Conservation (phyloP, 2,329 filamentous ascomycete genomes). For the Ophiostoma himal-ulmi region DNA sequence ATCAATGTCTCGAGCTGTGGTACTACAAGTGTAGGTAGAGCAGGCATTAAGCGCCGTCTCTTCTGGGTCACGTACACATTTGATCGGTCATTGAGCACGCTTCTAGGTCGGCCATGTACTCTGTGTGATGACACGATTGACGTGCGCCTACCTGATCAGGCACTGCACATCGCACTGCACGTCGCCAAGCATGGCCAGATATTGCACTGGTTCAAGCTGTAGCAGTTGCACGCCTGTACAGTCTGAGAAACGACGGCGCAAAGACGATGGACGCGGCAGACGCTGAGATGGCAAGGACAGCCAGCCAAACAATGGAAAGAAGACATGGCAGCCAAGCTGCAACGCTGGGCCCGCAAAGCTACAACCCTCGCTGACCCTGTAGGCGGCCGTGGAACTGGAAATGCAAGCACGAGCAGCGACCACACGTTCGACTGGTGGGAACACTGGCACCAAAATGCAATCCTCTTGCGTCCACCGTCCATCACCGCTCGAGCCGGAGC, state of each 20-base stretch:
- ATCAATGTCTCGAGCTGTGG: conserved; percentile 13
- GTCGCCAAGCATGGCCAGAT: conserved; percentile 21
- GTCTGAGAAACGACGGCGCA: neutral
- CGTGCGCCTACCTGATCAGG: conserved; percentile 22
- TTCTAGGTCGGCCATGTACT: conserved; percentile 28
- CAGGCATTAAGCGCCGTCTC: conserved; percentile 26
- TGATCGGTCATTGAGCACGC: conserved; percentile 28
- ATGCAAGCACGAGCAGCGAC: neutral
- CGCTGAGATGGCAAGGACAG: neutral
- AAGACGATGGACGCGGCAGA: neutral
- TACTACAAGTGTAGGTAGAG: conserved; percentile 17
- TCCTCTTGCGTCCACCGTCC: conserved; percentile 28
- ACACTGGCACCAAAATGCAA: conserved; percentile 28
- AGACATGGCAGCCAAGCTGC: conserved; percentile 15
- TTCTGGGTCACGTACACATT: conserved; percentile 30
- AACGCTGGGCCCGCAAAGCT: neutral
- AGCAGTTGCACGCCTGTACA: conserved; percentile 25
- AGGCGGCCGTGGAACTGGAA: conserved; percentile 6
- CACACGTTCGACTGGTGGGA: conserved; percentile 25
- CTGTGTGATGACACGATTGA: conserved; percentile 28
- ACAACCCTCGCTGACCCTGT: neutral
- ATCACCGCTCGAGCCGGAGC: conserved; percentile 21
- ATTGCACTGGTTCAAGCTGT: conserved; percentile 28
- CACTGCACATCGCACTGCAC: conserved; percentile 19
- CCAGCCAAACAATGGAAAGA: conserved; percentile 16